phyloP scores from a whole-genome alignment of 352 stramenopile genomes.

The Albugo candida region DNA sequence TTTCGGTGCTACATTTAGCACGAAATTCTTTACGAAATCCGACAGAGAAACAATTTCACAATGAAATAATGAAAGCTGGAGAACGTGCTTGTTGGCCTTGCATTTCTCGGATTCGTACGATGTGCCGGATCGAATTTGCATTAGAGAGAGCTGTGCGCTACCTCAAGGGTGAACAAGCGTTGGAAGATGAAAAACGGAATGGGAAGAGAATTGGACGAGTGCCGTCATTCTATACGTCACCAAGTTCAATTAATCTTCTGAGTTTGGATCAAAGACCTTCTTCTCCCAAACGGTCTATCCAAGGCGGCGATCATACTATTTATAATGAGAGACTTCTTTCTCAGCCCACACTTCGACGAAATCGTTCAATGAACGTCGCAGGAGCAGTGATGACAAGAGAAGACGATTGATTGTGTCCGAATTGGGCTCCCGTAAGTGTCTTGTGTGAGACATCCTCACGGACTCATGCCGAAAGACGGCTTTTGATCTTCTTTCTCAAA shows the following conservation, averaged over 20 bases:
- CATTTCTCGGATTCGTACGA: slow-evolving; percentile 88
- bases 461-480: too few relatives aligned
- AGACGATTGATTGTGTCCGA: not conserved
- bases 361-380: slow-evolving; percentile 59
- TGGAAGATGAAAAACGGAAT: slow-evolving; percentile 52
- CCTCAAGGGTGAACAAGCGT: slow-evolving; percentile 55
- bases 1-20: slow-evolving; percentile 61
- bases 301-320: slow-evolving; percentile 12
- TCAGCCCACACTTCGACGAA: slow-evolving; percentile 27
- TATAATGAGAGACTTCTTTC: slow-evolving; percentile 10
- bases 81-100: slow-evolving; percentile 85
- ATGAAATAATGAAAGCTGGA: slow-evolving; percentile 61
- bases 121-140: slow-evolving; percentile 93
- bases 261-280: slow-evolving; percentile 28
- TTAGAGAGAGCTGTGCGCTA: slow-evolving; percentile 82
- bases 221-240: slow-evolving; percentile 75
- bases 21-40: slow-evolving; percentile 72
- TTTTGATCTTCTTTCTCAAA: too few relatives aligned
- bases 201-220: slow-evolving; percentile 56
- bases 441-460: too few relatives aligned
- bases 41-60: slow-evolving; percentile 26
- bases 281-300: slow-evolving; percentile 8
- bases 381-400: slow-evolving; percentile 73
- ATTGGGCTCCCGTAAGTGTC: too few relatives aligned
- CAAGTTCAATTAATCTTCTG: slow-evolving; percentile 68